Evolutionary conservation across 148 eudicot species (phyloP), one percentile per base, ranked within the genome.

Genomic region (Persicaria tinctoria): DNA sequence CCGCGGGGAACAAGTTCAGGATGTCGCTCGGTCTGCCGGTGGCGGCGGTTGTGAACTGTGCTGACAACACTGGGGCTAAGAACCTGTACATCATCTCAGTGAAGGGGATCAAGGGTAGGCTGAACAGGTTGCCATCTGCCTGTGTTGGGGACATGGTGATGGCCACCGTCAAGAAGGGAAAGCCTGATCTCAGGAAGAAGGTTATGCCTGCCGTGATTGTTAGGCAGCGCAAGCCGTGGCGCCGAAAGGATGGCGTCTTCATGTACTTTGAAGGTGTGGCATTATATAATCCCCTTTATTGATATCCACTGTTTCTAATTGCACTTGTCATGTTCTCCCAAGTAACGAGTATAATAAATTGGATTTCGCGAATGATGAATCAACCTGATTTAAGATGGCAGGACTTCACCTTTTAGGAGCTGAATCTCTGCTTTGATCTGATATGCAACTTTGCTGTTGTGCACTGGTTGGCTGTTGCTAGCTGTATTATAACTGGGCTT

Each of bases 71-170:
- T 0, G 91, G 90, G 1, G 91, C 91, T 1, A 88, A 88, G 83
- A 85, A 88, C 75, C 75, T 85, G 17, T 88, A 88, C 81, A 84
- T 85, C 84, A 87, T 87, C 10, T 83, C 89, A 7, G 91, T 88
- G 45, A 88, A 88, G 84, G 89, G 87, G 18, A 86, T 88, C 69
- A 88, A 88, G 77, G 91, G 91, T 0, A 80, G 91, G 76, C 84
- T 88, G 38, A 88, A 88, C 75, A 81, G 89, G 20, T 74, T 88
- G 75, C 89, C 92, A 1, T 86, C 89, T 4, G 92, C 92, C 8
- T 88, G 92, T 64, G 89, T 86, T 0, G 92, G 89, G n/a, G 89
- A 88, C 72, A 88, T 88, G 91, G 91, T 88, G 7, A 88, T 88
- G 91, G 92, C 92, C 6, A 86, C 90, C 72, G 92, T 87, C 8